phyloP scores from a whole-genome alignment of 495 filamentous ascomycete genomes.

The Penicillium longicatenatum region DNA sequence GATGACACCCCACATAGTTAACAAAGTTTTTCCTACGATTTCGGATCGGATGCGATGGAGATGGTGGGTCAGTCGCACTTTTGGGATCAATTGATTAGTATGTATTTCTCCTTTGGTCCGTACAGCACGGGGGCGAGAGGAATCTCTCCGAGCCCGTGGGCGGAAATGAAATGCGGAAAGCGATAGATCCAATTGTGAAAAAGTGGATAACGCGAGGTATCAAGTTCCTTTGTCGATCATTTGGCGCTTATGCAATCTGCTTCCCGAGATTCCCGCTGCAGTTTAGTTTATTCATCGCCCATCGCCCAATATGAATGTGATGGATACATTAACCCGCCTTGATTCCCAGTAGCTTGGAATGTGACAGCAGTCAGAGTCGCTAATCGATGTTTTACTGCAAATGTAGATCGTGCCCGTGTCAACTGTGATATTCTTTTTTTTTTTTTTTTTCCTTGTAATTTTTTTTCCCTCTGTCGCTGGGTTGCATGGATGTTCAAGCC shows the following conservation, averaged over 20 bases:
- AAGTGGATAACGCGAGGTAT: neutral
- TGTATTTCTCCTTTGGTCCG: no score
- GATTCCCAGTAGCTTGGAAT: no score
- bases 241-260: conserved; percentile 12
- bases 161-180: neutral
- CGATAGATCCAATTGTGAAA: neutral
- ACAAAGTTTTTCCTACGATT: neutral
- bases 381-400: neutral
- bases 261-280: conserved; percentile 12
- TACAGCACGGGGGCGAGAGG: neutral
- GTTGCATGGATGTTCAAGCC: neutral
- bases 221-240: conserved; percentile 1
- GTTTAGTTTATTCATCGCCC: neutral
- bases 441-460: neutral
- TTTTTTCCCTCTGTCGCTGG: neutral
- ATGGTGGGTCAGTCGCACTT: no score
- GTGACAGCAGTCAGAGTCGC: neutral
- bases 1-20: conserved; percentile 2
- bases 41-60: no score
- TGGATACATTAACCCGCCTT: neutral
- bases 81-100: no score
- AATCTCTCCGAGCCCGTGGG: neutral
- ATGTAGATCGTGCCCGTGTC: neutral
- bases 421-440: neutral
- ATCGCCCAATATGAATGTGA: neutral